These are phyloP conservation scores for Smallanthus sonchifolius DNA, from an alignment of 129 eudicot genomes.

Conservation along the genomic window DNA sequence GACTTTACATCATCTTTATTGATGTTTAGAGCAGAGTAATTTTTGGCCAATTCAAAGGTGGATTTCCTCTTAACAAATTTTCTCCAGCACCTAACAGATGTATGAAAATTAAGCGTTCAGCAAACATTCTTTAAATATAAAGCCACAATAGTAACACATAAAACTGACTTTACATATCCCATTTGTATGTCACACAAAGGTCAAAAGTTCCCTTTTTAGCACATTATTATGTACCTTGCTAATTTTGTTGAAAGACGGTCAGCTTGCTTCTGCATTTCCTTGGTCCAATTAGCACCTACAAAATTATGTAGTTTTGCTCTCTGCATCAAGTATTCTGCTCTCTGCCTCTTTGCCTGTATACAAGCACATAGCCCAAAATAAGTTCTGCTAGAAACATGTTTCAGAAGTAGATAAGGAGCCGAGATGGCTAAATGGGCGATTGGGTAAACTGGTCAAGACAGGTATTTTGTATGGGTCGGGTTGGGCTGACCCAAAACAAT, in stretches of 20 bases:
- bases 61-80: slow-evolving; percentile 54
- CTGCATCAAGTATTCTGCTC: slow-evolving; percentile 77
- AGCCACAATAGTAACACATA: background rate
- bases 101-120: background rate
- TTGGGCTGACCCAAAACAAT: background rate
- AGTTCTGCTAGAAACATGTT: background rate
- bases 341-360: slow-evolving; percentile 80
- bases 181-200: slow-evolving; percentile 1
- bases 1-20: slow-evolving; percentile 54
- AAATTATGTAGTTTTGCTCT: slow-evolving; percentile 53
- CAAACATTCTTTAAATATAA: background rate
- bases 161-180: background rate
- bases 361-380: background rate
- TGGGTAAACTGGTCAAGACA: background rate
- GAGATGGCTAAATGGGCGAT: background rate
- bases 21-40: slow-evolving; percentile 53
- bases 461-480: background rate
- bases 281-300: slow-evolving; percentile 40
- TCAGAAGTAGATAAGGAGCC: background rate
- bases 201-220: background rate
- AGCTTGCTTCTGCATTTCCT: slow-evolving; percentile 64
- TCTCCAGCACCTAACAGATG: slow-evolving; percentile 72
- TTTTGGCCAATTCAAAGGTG: slow-evolving; percentile 58
- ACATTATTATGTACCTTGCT: slow-evolving; percentile 46
- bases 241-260: slow-evolving; percentile 67